Evolutionary conservation across 192 early-diverging fungal genomes (phyloP), one percentile per base, ranked within the genome.

Genomic region (Coemansia sp.): DNA sequence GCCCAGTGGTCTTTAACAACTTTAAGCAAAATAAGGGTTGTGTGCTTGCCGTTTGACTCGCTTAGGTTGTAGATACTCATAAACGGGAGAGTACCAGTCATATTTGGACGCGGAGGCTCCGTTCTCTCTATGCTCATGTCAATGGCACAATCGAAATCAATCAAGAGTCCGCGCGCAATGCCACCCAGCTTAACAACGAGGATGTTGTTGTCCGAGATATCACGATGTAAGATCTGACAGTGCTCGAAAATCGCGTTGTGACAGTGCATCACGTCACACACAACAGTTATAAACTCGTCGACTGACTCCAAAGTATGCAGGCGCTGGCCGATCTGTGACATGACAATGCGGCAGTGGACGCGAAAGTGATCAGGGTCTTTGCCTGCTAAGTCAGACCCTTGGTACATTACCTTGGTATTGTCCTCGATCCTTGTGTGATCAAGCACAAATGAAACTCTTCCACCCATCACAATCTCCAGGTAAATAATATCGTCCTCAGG

Each of bases 21-120:
- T 12, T 5, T 8, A 36, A 36, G 34, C 0, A 36, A 36, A 36
- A 5, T 36, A 36, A 36, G 34, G 34, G 6, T 36, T 6, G 71
- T 43, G 54, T 27, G 27, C 27, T 27, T 27, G 27, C 27, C 47
- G 34, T 41, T 24, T 2, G 2, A 16, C 46, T 51, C 38, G 8
- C 46, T 49, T 18, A 82, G 64, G 40, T 77, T 72, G 61, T 61
- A 55, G 38, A 82, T 77, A 46, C 69, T 72, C 72, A 77, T 77
- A 27, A 27, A 27, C 24, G 24, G 24, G 24, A 27, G 24, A 1
- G 24, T 27, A 27, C 24, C 24, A 27, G 24, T 27, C 24, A 27
- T 27, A 1, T 27, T 1, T 27, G 24, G 24, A 27, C 24, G 24
- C 24, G 24, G 24, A 27, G 24, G 24, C 24, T 27, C 24, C 24